Evolutionary conservation across 768 basidiomycete genomes (phyloP).

Genomic region (Coprinopsis sp.): DNA sequence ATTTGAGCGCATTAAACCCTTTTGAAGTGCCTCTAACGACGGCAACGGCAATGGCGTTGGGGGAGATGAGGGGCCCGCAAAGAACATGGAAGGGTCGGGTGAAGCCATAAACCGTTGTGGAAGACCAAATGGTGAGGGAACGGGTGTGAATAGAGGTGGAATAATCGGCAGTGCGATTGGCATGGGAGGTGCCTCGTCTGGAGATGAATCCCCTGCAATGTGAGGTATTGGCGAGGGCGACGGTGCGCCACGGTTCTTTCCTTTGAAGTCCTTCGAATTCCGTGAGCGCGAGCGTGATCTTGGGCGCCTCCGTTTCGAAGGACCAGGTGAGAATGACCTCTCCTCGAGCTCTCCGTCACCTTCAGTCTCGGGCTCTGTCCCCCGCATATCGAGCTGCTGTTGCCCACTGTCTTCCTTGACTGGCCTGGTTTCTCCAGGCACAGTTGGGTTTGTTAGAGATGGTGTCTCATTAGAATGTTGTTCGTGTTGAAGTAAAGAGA

Average conservation of each 20-base stretch:
- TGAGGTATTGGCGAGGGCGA: constrained; percentile 38
- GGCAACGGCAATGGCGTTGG: constrained; percentile 62
- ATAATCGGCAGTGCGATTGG: constrained; percentile 31
- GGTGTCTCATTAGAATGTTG: constrained; percentile 15
- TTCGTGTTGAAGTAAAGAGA: too few relatives aligned
- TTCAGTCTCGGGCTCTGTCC: constrained; percentile 27
- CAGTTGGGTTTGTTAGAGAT: neutral
- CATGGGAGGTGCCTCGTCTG: constrained; percentile 49
- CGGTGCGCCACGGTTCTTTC: constrained; percentile 47
- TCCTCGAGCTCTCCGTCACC: constrained; percentile 37
- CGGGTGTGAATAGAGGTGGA: constrained; percentile 40
- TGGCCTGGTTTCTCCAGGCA: constrained; percentile 18
- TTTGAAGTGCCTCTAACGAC: constrained; percentile 73
- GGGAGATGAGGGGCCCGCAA: constrained; percentile 57
- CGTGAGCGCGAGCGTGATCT: constrained; percentile 78
- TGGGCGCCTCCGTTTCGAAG: constrained; percentile 62
- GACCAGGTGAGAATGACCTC: constrained; percentile 39
- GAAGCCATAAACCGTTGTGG: constrained; percentile 46
- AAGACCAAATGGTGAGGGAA: constrained; percentile 50
- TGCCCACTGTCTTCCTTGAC: constrained; percentile 13
- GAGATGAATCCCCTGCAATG: constrained; percentile 65
- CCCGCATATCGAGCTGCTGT: constrained; percentile 2
- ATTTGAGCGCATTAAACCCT: constrained; percentile 82
- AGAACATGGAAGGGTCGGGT: constrained; percentile 51
- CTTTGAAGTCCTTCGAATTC: constrained; percentile 70